Conservation (phyloP, 1,284 basidiomycete species). For the Grifola frondosa region DNA sequence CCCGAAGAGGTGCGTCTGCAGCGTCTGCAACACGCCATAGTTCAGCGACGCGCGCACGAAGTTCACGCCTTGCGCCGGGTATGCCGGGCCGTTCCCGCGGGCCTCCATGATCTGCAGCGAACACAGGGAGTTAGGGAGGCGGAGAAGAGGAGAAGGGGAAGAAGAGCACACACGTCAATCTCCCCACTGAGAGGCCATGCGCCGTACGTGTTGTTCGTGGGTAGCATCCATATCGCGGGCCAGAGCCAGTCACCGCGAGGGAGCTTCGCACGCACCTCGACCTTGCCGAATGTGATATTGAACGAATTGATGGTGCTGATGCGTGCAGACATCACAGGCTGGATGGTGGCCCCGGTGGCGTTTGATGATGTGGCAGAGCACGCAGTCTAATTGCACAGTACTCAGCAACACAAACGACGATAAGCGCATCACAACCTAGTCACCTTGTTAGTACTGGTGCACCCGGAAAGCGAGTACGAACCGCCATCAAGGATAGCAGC, state of each 20-base stretch:
- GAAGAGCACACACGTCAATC: conserved; percentile 54
- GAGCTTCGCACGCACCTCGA: conserved; percentile 59
- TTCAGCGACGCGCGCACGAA: conserved; percentile 73
- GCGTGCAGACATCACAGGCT: conserved; percentile 75
- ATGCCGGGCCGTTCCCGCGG: conserved; percentile 62
- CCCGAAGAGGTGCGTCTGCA: conserved; percentile 62
- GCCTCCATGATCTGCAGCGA: conserved; percentile 63
- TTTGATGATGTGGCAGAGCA: conserved; percentile 44
- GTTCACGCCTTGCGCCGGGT: conserved; percentile 68
- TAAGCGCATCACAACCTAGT: neutral
- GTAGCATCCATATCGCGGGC: conserved; percentile 86
- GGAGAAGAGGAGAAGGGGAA: neutral
- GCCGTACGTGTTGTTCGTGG: conserved; percentile 68
- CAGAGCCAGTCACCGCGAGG: conserved; percentile 69
- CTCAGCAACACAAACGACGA: neutral
- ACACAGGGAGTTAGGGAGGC: conserved; percentile 9
- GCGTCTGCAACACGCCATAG: conserved; percentile 64
- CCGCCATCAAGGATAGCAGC: conserved; percentile 59
- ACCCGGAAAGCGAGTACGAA: conserved; percentile 65
- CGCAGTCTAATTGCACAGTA: conserved; percentile 26
- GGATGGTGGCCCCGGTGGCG: conserved; percentile 50
- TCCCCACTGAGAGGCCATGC: conserved; percentile 74
- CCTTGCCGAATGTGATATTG: conserved; percentile 66
- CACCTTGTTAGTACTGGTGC: conserved; percentile 48
- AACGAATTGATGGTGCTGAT: conserved; percentile 64